These are phyloP conservation scores for Penicillium oxalicum DNA, from an alignment of 2,329 filamentous ascomycete genomes.

Conservation along the genomic window DNA sequence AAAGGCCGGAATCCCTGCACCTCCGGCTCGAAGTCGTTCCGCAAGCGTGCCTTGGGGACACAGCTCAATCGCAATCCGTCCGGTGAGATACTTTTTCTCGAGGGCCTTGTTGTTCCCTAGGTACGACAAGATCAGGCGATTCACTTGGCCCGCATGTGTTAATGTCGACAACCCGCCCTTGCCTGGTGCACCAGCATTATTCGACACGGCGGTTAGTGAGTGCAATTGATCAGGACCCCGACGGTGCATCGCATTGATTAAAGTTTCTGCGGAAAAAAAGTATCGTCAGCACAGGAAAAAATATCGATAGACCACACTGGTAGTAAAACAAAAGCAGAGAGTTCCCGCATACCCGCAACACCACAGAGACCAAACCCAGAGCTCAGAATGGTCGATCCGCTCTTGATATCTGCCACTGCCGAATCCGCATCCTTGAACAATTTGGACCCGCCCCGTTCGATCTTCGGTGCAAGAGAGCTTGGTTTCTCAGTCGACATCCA, in stretches of 20 bases:
- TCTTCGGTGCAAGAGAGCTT: conserved; percentile 17
- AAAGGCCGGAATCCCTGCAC: conserved; percentile 73
- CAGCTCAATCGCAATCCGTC: conserved; percentile 68
- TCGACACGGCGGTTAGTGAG: conserved; percentile 68
- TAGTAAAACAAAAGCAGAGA: neutral
- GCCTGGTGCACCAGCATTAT: conserved; percentile 69
- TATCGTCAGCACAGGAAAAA: conserved; percentile 1
- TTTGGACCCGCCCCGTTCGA: conserved; percentile 32
- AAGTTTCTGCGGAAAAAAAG: conserved; percentile 49
- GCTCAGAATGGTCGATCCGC: conserved; percentile 65
- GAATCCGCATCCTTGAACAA: conserved; percentile 51
- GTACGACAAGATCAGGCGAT: conserved; percentile 67
- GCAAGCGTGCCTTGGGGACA: conserved; percentile 60
- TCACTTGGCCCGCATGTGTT: conserved; percentile 62
- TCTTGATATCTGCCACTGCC: conserved; percentile 64
- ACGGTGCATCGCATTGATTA: conserved; percentile 62
- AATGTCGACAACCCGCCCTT: conserved; percentile 64
- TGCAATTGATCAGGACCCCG: conserved; percentile 51
- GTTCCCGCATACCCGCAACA: conserved; percentile 52
- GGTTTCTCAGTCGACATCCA: conserved; percentile 1
- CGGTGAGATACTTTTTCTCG: conserved; percentile 67
- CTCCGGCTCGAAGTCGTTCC: conserved; percentile 59
- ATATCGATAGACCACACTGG: neutral
- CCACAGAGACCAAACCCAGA: conserved; percentile 80
- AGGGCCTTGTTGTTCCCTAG: conserved; percentile 72